Base-by-base conservation (phyloP, 495 filamentous ascomycete species). In the Alectoria sarmentosa region DNA sequence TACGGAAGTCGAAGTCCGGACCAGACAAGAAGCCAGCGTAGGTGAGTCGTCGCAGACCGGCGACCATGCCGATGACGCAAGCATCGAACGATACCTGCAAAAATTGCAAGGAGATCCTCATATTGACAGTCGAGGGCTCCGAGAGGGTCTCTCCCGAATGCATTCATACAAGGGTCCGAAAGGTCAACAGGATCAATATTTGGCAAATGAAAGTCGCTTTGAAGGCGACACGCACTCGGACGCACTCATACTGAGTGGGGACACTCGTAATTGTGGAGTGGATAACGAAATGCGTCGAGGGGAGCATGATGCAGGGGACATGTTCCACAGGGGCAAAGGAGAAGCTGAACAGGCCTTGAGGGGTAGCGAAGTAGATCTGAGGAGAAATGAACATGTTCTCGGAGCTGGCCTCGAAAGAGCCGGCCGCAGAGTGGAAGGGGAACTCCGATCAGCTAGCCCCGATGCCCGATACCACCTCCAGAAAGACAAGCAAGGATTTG, bases 11-110 rank as follows among this genome's bases (percentile, higher is more conserved):
- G 37, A 60, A 11, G 17, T 9, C 0, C 36, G 39, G 23, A 17
- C 10, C 23, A 42, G n/a, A 44, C 37, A 60, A 17, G n/a, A 60
- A 60, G 4, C 48, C 8, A 38, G 30, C 37, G 54, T 41, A 13
- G n/a, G 28, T 38, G 23, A 41, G n/a, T 63, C n/a, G 56, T 19
- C 4, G 28, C 46, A 14, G 39, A 54, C 23, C 37, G 17, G 23
- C 17, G 48, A 41, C 26, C 23, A 38, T 38, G 38, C 30, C 37
- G 61, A 63, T 38, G 42, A 48, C 14, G 61, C 37, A 28, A 63
- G 61, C 61, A 54, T 63, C 42, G 61, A 63, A 41, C 61, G 61
- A 28, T 63, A 63, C 21, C 61, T 63, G 30, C 42, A 63, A 26
- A 63, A 49, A 8, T 21, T 63, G 37, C 28, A 63, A 32, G 28